A percentile compares a stretch with the other conserved stretches of the same genome.
Conservation (phyloP, 2,329 filamentous ascomycete genomes). For the Colletotrichum sp. region DNA sequence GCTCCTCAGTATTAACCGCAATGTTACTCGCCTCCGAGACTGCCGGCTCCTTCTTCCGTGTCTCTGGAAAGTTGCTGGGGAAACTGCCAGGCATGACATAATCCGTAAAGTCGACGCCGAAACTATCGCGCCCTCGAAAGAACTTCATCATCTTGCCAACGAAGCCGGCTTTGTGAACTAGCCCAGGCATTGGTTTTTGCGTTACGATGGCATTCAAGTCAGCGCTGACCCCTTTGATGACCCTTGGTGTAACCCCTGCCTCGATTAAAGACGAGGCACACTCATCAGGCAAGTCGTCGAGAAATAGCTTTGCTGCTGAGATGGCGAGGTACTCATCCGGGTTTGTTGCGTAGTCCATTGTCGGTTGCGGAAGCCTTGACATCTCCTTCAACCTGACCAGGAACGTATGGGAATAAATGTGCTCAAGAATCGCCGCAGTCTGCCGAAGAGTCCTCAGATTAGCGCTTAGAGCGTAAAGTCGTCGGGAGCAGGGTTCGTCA, state of each 20-base stretch:
- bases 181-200: conserved; percentile 6
- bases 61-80: background rate
- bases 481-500: background rate
- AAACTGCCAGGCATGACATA: conserved; percentile 16
- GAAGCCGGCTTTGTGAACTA: conserved; percentile 12
- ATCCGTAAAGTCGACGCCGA: background rate
- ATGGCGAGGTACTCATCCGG: conserved; percentile 4
- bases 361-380: background rate
- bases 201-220: conserved; percentile 9
- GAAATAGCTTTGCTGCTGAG: background rate
- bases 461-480: background rate
- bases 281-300: conserved; percentile 9
- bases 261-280: background rate
- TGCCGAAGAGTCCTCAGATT: background rate
- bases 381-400: background rate
- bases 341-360: conserved; percentile 7
- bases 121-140: conserved; percentile 7
- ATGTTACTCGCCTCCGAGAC: background rate
- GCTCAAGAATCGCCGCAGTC: conserved; percentile 8
- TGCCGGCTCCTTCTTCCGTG: background rate
- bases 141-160: conserved; percentile 16
- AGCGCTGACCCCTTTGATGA: conserved; percentile 3
- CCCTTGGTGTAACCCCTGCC: background rate
- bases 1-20: background rate
- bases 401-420: conserved; percentile 13